phyloP scores from a whole-genome alignment of 1,284 basidiomycete species.

The Cryptococcus sp. region DNA sequence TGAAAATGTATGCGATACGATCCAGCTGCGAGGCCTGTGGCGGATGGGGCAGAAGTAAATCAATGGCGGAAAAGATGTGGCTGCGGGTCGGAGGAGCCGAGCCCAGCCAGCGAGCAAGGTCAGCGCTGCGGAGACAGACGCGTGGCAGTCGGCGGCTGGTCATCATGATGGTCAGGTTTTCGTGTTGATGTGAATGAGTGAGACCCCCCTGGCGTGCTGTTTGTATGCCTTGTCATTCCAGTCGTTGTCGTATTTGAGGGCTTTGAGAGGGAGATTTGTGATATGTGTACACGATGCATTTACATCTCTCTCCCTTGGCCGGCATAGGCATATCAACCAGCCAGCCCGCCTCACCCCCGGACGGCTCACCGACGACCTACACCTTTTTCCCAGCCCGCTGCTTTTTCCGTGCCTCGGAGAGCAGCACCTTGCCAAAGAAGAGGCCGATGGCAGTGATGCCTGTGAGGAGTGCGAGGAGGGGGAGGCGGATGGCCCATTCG shows the following conservation, averaged over 20 bases:
- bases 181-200: neutral
- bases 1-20: too few relatives aligned
- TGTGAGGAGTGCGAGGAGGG: conserved; percentile 73
- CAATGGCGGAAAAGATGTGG: too few relatives aligned
- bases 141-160: too few relatives aligned
- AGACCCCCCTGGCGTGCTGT: too few relatives aligned
- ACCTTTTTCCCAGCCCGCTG: conserved; percentile 37
- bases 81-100: too few relatives aligned
- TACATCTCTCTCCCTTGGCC: neutral
- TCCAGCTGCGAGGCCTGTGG: too few relatives aligned
- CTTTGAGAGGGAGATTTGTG: neutral
- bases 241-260: neutral
- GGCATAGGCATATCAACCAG: neutral
- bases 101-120: too few relatives aligned
- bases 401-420: conserved; percentile 66
- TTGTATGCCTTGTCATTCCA: too few relatives aligned
- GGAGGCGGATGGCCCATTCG: conserved; percentile 85
- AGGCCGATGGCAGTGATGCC: conserved; percentile 72
- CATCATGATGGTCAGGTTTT: too few relatives aligned
- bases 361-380: conserved; percentile 4
- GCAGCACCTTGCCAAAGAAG: conserved; percentile 72
- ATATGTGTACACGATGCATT: neutral
- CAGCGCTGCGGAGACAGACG: too few relatives aligned
- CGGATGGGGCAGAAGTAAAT: too few relatives aligned
- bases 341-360: neutral